Evolutionary conservation across 2,329 filamentous ascomycete species (phyloP).

Genomic region (Hysterium pulicare): DNA sequence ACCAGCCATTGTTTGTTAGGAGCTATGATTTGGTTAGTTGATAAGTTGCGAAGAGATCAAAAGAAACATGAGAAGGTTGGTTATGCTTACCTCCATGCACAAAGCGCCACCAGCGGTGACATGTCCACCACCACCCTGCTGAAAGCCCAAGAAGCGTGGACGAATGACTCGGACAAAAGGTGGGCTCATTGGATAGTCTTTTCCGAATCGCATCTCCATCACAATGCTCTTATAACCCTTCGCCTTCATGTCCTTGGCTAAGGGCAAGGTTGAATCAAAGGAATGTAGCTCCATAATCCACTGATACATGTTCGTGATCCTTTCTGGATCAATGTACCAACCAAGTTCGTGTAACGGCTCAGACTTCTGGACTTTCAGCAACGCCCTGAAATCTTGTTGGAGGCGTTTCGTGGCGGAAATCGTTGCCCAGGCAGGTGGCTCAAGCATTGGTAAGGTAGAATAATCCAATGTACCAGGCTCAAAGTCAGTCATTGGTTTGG

Average conservation of each 20-base stretch:
- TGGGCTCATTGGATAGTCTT: conserved; percentile 71
- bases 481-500: conserved; percentile 56
- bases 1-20: conserved; percentile 81
- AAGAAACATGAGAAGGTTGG: background rate
- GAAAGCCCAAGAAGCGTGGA: conserved; percentile 72
- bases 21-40: conserved; percentile 48
- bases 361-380: conserved; percentile 62
- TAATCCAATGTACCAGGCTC: conserved; percentile 64
- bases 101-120: conserved; percentile 81
- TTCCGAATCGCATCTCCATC: conserved; percentile 76
- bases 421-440: conserved; percentile 63
- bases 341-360: conserved; percentile 66
- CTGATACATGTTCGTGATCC: conserved; percentile 74
- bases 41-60: no score
- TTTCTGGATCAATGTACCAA: conserved; percentile 72
- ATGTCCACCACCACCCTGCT: conserved; percentile 74
- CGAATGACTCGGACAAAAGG: conserved; percentile 82
- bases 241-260: conserved; percentile 71
- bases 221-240: conserved; percentile 65
- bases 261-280: conserved; percentile 65
- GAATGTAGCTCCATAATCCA: conserved; percentile 90
- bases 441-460: conserved; percentile 60
- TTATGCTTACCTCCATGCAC: conserved; percentile 58
- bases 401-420: conserved; percentile 59
- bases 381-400: conserved; percentile 60